Conservation (phyloP, 768 basidiomycete species). For the Termitomyces sp. region DNA sequence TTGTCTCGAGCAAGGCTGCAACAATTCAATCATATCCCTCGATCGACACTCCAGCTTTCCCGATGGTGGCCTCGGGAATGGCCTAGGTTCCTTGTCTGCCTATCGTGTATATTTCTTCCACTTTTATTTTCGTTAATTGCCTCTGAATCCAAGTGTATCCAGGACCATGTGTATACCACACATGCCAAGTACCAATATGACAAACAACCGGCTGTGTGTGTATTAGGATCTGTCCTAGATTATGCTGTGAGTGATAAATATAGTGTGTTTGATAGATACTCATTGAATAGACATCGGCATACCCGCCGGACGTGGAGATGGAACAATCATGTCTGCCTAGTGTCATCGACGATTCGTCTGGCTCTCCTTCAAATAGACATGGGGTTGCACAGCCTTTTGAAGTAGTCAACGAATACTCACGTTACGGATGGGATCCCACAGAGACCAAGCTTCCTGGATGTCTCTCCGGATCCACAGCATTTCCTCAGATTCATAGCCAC, state of each 20-base stretch:
- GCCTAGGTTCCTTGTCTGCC: slow-evolving; percentile 41
- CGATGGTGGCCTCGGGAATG: slow-evolving; percentile 38
- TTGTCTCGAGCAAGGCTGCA: slow-evolving; percentile 47
- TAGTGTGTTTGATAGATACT: background rate
- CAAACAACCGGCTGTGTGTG: slow-evolving; percentile 8
- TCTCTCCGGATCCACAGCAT: background rate
- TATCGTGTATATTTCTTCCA: slow-evolving; percentile 35
- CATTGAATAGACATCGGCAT: background rate
- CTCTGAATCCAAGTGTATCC: background rate
- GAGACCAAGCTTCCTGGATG: background rate
- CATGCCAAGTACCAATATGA: slow-evolving; percentile 19
- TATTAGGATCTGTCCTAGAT: background rate
- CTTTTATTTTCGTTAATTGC: background rate
- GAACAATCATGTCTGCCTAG: slow-evolving; percentile 5
- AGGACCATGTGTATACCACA: slow-evolving; percentile 29
- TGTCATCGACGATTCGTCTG: slow-evolving; percentile 8
- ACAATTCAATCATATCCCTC: slow-evolving; percentile 26
- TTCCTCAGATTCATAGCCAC: background rate
- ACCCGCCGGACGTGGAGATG: background rate
- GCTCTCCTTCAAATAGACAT: background rate
- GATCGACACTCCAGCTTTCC: slow-evolving; percentile 18
- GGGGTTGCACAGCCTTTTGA: background rate
- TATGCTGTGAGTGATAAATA: background rate
- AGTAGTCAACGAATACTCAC: background rate
- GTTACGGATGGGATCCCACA: background rate